These are phyloP conservation scores for Geum urbanum DNA, from an alignment of 306 rosid species.

Conservation along the genomic window DNA sequence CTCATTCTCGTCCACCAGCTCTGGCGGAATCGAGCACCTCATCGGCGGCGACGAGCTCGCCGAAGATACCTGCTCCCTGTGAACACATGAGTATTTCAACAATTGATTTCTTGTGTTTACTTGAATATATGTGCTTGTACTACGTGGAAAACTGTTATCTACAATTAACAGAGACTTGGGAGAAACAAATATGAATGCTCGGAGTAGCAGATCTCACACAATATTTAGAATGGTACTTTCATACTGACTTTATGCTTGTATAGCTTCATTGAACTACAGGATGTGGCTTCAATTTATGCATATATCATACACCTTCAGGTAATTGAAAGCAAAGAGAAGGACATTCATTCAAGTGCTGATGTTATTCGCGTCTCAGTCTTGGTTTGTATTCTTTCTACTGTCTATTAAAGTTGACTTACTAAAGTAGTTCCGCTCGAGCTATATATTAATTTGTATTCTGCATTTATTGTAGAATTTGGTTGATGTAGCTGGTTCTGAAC, in stretches of 20 bases:
- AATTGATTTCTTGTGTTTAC: slow-evolving; percentile 11
- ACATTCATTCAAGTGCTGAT: too few species aligned
- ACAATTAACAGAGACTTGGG: slow-evolving; percentile 91
- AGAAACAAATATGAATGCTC: slow-evolving; percentile 87
- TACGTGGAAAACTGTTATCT: slow-evolving; percentile 19
- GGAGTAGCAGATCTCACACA: slow-evolving; percentile 97
- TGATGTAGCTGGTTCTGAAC: slow-evolving; percentile 93
- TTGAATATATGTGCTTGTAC: slow-evolving; percentile 11
- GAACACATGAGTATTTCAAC: slow-evolving; percentile 2
- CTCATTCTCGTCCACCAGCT: slow-evolving; percentile 77
- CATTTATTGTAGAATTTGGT: slow-evolving; percentile 65
- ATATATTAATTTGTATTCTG: neutral
- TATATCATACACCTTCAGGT: slow-evolving; percentile 42
- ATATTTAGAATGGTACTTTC: slow-evolving; percentile 86
- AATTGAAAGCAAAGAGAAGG: slow-evolving; percentile 90
- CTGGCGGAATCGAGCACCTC: slow-evolving; percentile 38
- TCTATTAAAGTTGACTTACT: slow-evolving; percentile 9
- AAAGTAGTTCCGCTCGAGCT: neutral
- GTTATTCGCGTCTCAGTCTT: slow-evolving; percentile 86
- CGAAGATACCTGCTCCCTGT: slow-evolving; percentile 52
- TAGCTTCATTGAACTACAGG: neutral
- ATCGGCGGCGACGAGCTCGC: slow-evolving; percentile 58
- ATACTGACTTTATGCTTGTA: slow-evolving; percentile 7
- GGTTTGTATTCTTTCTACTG: slow-evolving; percentile 48
- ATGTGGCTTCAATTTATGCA: neutral